Evolutionary conservation across 768 basidiomycete species (phyloP).

Genomic region (Baorangia bicolor): DNA sequence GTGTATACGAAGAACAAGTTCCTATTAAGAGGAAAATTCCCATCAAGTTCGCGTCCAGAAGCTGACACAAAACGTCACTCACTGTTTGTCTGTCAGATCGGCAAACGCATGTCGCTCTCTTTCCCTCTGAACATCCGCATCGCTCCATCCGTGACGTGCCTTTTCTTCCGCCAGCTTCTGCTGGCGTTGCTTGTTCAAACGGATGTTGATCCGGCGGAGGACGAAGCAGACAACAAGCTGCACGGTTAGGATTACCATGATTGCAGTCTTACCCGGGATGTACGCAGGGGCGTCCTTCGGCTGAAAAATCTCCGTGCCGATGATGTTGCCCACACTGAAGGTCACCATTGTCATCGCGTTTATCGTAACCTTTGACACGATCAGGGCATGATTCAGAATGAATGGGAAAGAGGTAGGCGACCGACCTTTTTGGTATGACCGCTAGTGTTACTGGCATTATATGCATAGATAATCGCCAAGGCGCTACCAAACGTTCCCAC

Average conservation of each 20-base stretch:
- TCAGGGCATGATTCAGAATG: neutral
- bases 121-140: constrained; percentile 55
- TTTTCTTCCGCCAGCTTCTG: constrained; percentile 43
- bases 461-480: constrained; percentile 59
- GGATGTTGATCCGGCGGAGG: constrained; percentile 54
- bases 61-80: constrained; percentile 22
- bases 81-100: constrained; percentile 66
- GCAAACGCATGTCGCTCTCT: constrained; percentile 60
- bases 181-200: constrained; percentile 50
- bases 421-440: constrained; percentile 63
- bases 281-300: constrained; percentile 61
- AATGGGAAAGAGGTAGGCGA: neutral
- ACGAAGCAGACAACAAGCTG: constrained; percentile 49
- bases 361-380: constrained; percentile 44
- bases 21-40: constrained; percentile 29
- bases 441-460: constrained; percentile 62
- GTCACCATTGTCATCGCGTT: constrained; percentile 58
- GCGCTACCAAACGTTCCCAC: constrained; percentile 59
- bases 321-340: constrained; percentile 58
- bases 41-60: neutral
- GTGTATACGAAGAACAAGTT: constrained; percentile 63
- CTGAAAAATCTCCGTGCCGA: constrained; percentile 63
- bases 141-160: constrained; percentile 52
- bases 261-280: constrained; percentile 65
- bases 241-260: constrained; percentile 55